A percentile compares a stretch with the other conserved stretches of the same genome.
phyloP scores from a whole-genome alignment of 768 basidiomycete species.

The Sporobolomyces pararoseus region DNA sequence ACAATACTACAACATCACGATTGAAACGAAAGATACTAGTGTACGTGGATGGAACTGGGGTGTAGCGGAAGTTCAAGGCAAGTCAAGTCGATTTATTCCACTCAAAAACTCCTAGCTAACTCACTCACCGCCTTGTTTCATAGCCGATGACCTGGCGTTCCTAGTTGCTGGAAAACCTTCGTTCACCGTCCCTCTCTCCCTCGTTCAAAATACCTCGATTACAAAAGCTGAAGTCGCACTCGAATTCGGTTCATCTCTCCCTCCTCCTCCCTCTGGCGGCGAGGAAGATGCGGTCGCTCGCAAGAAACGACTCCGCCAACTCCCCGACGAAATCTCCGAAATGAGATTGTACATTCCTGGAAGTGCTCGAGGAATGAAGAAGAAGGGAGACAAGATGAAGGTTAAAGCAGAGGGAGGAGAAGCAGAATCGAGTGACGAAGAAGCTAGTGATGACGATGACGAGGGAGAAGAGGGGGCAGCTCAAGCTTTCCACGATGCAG shows the following conservation, averaged over 20 bases:
- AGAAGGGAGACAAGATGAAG: constrained; percentile 54
- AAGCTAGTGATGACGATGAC: constrained; percentile 45
- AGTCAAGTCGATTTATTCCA: constrained; percentile 25
- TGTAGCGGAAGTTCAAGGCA: constrained; percentile 86
- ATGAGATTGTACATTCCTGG: constrained; percentile 96
- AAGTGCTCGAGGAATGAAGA: constrained; percentile 62
- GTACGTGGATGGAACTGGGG: constrained; percentile 99
- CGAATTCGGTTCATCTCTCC: constrained; percentile 62
- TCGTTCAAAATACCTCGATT: constrained; percentile 95
- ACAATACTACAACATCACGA: constrained; percentile 75
- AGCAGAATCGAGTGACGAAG: constrained; percentile 52
- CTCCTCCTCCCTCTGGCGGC: constrained; percentile 16
- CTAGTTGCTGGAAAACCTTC: constrained; percentile 78
- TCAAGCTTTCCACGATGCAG: constrained; percentile 89
- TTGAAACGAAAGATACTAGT: constrained; percentile 80
- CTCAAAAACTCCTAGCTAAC: too few relatives aligned
- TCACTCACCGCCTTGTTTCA: background rate
- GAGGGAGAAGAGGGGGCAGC: constrained; percentile 59
- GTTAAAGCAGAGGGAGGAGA: constrained; percentile 42
- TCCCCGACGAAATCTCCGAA: constrained; percentile 55
- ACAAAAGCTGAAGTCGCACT: constrained; percentile 97
- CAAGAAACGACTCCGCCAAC: constrained; percentile 32
- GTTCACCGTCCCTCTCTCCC: constrained; percentile 79
- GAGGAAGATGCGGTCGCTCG: constrained; percentile 33
- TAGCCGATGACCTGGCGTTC: constrained; percentile 89